phyloP scores from a whole-genome alignment of 371 early-diverging fungal species.

The Funneliformis caledonium region DNA sequence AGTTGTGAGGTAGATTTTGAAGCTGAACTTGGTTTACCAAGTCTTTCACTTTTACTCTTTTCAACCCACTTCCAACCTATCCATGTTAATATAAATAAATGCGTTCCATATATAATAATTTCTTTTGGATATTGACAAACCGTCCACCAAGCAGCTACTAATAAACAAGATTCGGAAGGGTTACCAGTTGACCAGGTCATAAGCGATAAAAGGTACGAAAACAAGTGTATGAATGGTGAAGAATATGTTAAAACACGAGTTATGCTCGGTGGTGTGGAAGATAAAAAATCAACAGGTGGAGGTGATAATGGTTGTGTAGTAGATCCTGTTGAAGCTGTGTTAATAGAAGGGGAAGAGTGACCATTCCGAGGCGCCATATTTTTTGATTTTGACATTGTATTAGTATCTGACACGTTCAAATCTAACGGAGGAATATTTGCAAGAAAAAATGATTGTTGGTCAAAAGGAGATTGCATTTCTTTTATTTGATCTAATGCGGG shows the following conservation, averaged over 20 bases:
- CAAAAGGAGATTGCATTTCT: slow-evolving; percentile 12
- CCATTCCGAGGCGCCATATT: not conserved
- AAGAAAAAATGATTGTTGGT: slow-evolving; percentile 20
- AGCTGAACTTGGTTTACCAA: slow-evolving; percentile 21
- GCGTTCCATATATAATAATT: slow-evolving; percentile 48
- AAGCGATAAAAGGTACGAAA: slow-evolving; percentile 46
- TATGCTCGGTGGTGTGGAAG: slow-evolving; percentile 50
- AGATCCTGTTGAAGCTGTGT: not conserved
- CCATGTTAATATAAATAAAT: slow-evolving; percentile 43
- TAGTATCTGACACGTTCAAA: not conserved
- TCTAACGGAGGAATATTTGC: not conserved
- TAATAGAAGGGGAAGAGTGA: not conserved
- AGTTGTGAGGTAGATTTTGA: slow-evolving; percentile 43
- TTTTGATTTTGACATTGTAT: slow-evolving; percentile 7
- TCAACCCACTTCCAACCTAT: slow-evolving; percentile 47
- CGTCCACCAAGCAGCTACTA: slow-evolving; percentile 52
- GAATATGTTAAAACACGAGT: slow-evolving; percentile 48
- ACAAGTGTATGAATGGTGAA: slow-evolving; percentile 45
- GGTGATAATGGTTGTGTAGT: not conserved
- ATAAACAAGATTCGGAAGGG: slow-evolving; percentile 48
- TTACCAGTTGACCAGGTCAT: slow-evolving; percentile 50
- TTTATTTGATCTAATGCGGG: not conserved
- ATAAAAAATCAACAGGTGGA: slow-evolving; percentile 46
- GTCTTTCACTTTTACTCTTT: slow-evolving; percentile 43
- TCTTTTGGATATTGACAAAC: slow-evolving; percentile 47